Conservation (phyloP, 2,329 filamentous ascomycete genomes). For the Drechslerella stenobrocha region DNA sequence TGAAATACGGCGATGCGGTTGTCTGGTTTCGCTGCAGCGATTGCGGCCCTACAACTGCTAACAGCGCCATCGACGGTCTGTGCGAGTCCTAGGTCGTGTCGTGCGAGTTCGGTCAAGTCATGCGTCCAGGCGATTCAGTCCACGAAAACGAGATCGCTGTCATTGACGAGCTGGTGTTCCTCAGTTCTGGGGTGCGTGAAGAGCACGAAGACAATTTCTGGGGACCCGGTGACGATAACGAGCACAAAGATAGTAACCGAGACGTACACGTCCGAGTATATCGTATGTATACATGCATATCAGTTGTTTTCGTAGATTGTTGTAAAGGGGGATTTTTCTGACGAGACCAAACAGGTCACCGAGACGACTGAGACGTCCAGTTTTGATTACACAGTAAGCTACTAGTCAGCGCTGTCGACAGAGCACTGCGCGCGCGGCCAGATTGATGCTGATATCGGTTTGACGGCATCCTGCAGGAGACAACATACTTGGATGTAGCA, state of each 20-base stretch:
- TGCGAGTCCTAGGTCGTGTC: slow-evolving; percentile 7
- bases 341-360: background rate
- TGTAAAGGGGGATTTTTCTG: background rate
- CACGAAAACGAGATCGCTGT: slow-evolving; percentile 23
- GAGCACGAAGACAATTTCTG: slow-evolving; percentile 27
- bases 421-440: too few species aligned
- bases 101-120: slow-evolving; percentile 17
- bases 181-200: slow-evolving; percentile 31
- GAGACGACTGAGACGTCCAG: too few species aligned
- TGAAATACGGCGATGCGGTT: slow-evolving; percentile 14
- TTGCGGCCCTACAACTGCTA: slow-evolving; percentile 6
- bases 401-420: too few species aligned
- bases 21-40: background rate
- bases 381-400: background rate
- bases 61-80: slow-evolving; percentile 2
- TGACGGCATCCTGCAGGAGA: too few species aligned
- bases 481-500: too few species aligned
- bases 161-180: slow-evolving; percentile 32
- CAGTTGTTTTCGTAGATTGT: too few species aligned
- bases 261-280: slow-evolving; percentile 4
- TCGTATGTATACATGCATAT: slow-evolving; percentile 6
- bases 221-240: slow-evolving; percentile 23
- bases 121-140: slow-evolving; percentile 21
- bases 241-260: slow-evolving; percentile 7
- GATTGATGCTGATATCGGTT: too few species aligned